Conservation (phyloP, 2,329 filamentous ascomycete species). For the Colletotrichum neosansevieriae region DNA sequence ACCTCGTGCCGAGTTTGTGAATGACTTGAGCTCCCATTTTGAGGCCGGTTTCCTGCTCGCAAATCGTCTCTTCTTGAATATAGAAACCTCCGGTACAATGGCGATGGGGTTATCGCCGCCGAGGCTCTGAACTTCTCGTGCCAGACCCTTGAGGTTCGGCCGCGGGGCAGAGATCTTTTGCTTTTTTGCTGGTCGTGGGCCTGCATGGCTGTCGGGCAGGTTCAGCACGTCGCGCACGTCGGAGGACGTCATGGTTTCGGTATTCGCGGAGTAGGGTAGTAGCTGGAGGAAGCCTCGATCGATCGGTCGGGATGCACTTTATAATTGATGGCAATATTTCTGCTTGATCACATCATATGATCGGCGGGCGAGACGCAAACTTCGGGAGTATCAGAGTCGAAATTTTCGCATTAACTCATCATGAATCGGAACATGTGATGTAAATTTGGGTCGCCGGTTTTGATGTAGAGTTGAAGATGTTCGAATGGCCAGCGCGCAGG, state of each 20-base stretch:
- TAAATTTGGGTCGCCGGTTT: neutral
- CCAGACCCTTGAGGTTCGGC: conserved; percentile 72
- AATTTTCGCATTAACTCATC: neutral
- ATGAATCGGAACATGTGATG: neutral
- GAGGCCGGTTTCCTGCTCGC: conserved; percentile 67
- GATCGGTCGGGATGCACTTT: conserved; percentile 9
- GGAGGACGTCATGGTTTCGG: conserved; percentile 73
- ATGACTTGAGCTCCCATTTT: conserved; percentile 76
- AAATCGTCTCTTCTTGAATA: conserved; percentile 70
- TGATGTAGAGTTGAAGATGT: neutral
- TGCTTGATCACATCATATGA: conserved; percentile 21
- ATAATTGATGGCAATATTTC: neutral
- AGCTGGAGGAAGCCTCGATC: conserved; percentile 12
- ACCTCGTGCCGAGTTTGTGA: conserved; percentile 80
- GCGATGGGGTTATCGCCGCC: conserved; percentile 76
- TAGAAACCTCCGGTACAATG: conserved; percentile 70
- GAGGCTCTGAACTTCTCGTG: conserved; percentile 74
- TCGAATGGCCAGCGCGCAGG: conserved; percentile 14
- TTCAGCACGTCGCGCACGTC: conserved; percentile 93
- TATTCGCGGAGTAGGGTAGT: conserved; percentile 25
- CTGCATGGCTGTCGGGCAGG: conserved; percentile 70
- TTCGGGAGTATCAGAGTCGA: conserved; percentile 23
- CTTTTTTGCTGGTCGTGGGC: conserved; percentile 76
- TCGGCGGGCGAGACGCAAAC: neutral
- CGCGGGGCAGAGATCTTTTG: conserved; percentile 74